Evolutionary conservation across 768 basidiomycete species (phyloP).

Genomic region (Melanogaster broomeanus): DNA sequence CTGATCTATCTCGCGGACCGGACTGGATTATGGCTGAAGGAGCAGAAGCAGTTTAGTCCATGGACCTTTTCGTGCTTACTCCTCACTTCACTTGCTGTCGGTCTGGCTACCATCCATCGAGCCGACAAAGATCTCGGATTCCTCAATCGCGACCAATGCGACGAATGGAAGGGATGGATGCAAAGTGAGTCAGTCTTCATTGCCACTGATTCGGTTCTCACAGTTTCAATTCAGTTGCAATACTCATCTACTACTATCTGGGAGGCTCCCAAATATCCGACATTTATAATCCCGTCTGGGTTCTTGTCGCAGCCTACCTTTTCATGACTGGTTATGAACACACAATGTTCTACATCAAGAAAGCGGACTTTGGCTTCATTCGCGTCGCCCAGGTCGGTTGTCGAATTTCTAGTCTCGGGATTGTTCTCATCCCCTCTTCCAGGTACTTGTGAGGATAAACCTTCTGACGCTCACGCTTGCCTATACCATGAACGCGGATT

Average conservation of each 20-base stretch:
- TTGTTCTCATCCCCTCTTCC: constrained; percentile 7
- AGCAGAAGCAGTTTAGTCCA: constrained; percentile 80
- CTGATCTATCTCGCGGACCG: constrained; percentile 81
- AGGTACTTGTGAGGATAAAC: constrained; percentile 84
- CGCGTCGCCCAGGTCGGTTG: constrained; percentile 72
- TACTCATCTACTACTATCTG: constrained; percentile 91
- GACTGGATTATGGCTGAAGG: constrained; percentile 86
- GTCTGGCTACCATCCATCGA: constrained; percentile 64
- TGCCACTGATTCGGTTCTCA: not conserved
- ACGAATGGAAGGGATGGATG: constrained; percentile 99
- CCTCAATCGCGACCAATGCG: constrained; percentile 89
- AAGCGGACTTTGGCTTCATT: constrained; percentile 80
- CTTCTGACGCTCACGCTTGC: constrained; percentile 78
- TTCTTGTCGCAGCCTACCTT: constrained; percentile 84
- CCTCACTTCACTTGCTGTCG: constrained; percentile 52
- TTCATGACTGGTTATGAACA: constrained; percentile 96
- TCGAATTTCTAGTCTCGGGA: not conserved
- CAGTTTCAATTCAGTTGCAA: constrained; percentile 56
- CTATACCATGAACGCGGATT: constrained; percentile 91
- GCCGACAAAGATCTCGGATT: constrained; percentile 85
- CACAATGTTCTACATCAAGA: constrained; percentile 85
- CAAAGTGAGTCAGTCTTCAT: constrained; percentile 58
- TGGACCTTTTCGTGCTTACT: constrained; percentile 67
- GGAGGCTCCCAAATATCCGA: constrained; percentile 89
- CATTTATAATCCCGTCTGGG: constrained; percentile 91